Evolutionary conservation across 2,329 filamentous ascomycete species (phyloP).

Genomic region (Epichloe elymi): DNA sequence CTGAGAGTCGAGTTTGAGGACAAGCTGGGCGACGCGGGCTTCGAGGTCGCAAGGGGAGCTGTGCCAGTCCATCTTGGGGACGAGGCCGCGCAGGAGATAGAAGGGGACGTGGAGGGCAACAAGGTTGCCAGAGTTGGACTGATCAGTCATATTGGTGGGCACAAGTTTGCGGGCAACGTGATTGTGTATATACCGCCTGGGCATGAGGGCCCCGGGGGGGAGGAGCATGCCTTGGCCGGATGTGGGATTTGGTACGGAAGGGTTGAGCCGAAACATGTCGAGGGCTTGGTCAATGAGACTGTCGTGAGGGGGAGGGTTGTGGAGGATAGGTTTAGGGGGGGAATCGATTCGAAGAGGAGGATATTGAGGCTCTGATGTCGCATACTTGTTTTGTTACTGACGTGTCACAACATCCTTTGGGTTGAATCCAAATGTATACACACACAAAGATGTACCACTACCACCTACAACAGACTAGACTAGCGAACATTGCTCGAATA

Average conservation of each 20-base stretch:
- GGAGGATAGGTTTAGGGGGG: conserved; percentile 57
- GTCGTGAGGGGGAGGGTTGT: conserved; percentile 51
- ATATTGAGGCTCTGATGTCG: conserved; percentile 32
- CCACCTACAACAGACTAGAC: neutral
- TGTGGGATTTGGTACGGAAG: conserved; percentile 74
- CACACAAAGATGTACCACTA: neutral
- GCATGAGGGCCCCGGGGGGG: conserved; percentile 24
- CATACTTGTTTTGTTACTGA: no score
- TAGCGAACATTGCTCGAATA: neutral
- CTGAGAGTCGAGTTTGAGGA: conserved; percentile 57
- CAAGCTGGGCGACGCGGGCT: conserved; percentile 36
- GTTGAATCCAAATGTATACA: neutral
- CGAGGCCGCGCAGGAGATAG: conserved; percentile 8
- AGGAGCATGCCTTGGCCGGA: conserved; percentile 47
- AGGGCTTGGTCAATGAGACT: conserved; percentile 63
- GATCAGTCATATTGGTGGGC: conserved; percentile 71
- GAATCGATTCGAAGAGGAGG: conserved; percentile 41
- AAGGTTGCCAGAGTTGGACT: conserved; percentile 48
- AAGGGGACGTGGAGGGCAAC: conserved; percentile 8
- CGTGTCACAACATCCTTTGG: no score
- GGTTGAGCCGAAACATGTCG: conserved; percentile 61
- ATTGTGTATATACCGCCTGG: conserved; percentile 63
- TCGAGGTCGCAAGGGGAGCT: conserved; percentile 33
- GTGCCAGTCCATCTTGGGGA: conserved; percentile 20
- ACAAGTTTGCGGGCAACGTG: conserved; percentile 77